Conservation (phyloP, 2,329 filamentous ascomycete genomes). For the Clonostachys rosea region DNA sequence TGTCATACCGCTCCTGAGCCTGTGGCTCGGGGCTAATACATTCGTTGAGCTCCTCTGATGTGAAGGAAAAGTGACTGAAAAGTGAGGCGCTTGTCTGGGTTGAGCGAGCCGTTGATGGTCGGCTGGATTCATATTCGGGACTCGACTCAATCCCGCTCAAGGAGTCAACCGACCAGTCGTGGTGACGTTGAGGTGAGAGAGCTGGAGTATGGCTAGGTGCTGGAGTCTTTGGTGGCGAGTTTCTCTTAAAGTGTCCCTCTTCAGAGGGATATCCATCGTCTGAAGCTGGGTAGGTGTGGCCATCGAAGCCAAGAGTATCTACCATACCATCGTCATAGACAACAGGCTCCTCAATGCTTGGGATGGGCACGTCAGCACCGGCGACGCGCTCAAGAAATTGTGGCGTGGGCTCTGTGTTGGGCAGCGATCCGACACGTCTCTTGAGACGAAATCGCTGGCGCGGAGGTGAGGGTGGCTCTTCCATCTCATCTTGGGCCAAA, state of each 20-base stretch:
- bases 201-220: constrained; percentile 37
- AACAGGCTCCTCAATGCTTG: constrained; percentile 57
- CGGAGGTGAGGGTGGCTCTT: constrained; percentile 41
- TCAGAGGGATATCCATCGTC: constrained; percentile 18
- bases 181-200: constrained; percentile 38
- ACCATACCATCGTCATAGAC: constrained; percentile 38
- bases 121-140: constrained; percentile 53
- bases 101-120: constrained; percentile 55
- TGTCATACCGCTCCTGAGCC: constrained; percentile 12
- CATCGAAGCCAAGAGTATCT: constrained; percentile 21
- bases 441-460: constrained; percentile 51
- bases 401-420: constrained; percentile 55
- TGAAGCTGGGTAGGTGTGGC: constrained; percentile 25
- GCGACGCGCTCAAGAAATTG: constrained; percentile 65
- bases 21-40: constrained; percentile 45
- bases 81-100: constrained; percentile 54
- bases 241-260: constrained; percentile 31
- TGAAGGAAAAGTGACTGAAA: constrained; percentile 50
- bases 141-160: constrained; percentile 55
- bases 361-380: constrained; percentile 59
- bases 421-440: constrained; percentile 46
- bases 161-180: constrained; percentile 55
- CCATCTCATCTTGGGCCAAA: constrained; percentile 15
- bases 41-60: constrained; percentile 49
- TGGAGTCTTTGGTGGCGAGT: constrained; percentile 57